Base-by-base conservation (phyloP, 2,329 filamentous ascomycete genomes). In the Fusarium sp. region DNA sequence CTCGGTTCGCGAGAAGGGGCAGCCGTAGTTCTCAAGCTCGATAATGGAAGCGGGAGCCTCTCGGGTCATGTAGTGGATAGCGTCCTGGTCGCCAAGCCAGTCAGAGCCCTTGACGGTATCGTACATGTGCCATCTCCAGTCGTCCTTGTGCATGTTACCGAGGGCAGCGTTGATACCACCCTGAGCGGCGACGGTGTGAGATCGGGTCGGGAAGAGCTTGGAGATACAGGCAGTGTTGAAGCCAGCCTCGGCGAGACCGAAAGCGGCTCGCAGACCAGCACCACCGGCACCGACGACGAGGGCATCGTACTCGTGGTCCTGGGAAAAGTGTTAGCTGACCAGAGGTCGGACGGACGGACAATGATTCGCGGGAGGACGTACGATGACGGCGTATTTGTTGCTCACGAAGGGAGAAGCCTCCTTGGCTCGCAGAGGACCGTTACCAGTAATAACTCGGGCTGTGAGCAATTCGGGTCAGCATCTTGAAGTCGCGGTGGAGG, bases 101-200 rank as follows among this genome's bases (percentile, higher is more conserved):
- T 97, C 93, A 68, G 92, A 96, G 68, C 93, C 93, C 85, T 97
- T 97, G 76, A 97, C 93, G 39, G 93, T 97, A 79, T 97, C 93
- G 84, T 97, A 97, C 93, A 97, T 97, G 82, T 97, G 93, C 93
- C 93, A 97, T 84, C 93, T 89, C 93, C 93, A 97, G 82, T 97
- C 93, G 74, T 97, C 93, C 83, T 94, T 88, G 85, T 97, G 93
- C 93, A 97, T 97, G 83, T 96, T 97, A 75, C 91, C 91, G 53
- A 95, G 84, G 47, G 91, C 91, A 53, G 91, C 91, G 77, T 95
- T 95, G 83, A 95, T 94, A 74, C 91, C 91, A 75, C 91, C 91
- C 78, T 90, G 88, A 36, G 88, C 88, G 56, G 91, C 91, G 71
- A 95, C 91, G 8, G 91, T 95, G 79, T 95, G 91, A 77, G 86